These are phyloP conservation scores for Fraxinus velutina DNA, from an alignment of 305 asterid species.

Conservation along the genomic window DNA sequence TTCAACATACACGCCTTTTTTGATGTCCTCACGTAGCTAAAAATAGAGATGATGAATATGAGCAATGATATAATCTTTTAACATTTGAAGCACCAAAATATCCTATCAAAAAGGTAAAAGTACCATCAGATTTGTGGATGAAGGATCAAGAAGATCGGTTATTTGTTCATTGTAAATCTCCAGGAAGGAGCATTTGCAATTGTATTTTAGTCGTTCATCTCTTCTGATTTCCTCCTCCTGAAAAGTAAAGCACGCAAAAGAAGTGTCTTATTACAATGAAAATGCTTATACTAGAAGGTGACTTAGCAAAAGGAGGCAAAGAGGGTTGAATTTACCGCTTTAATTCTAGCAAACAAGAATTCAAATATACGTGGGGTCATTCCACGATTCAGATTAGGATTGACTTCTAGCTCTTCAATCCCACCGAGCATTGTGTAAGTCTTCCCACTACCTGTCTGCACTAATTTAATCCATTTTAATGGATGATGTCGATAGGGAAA, in stretches of 20 bases:
- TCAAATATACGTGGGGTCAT: conserved; percentile 98
- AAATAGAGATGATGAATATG: conserved; percentile 23
- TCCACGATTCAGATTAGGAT: conserved; percentile 83
- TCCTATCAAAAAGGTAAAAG: conserved; percentile 15
- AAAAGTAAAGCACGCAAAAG: conserved; percentile 16
- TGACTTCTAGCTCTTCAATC: conserved; percentile 67
- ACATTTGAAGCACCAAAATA: conserved; percentile 6
- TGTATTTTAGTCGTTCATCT: conserved; percentile 73
- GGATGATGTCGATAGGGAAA: neutral
- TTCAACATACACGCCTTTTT: conserved; percentile 87
- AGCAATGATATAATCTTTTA: conserved; percentile 8
- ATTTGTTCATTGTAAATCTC: conserved; percentile 97
- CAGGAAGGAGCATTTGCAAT: conserved; percentile 90
- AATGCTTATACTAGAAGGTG: conserved; percentile 20
- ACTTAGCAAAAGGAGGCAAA: conserved; percentile 3
- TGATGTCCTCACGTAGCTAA: conserved; percentile 83
- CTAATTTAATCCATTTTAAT: conserved; percentile 17
- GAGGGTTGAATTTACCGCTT: conserved; percentile 59
- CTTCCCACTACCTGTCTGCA: conserved; percentile 99
- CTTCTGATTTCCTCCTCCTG: conserved; percentile 91
- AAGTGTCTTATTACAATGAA: conserved; percentile 11
- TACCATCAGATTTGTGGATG: conserved; percentile 92
- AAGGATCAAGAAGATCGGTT: conserved; percentile 92
- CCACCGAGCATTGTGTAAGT: conserved; percentile 99
- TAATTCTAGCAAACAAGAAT: conserved; percentile 91